phyloP scores from a whole-genome alignment of 345 rosid genomes.

The Ceriops zippeliana region DNA sequence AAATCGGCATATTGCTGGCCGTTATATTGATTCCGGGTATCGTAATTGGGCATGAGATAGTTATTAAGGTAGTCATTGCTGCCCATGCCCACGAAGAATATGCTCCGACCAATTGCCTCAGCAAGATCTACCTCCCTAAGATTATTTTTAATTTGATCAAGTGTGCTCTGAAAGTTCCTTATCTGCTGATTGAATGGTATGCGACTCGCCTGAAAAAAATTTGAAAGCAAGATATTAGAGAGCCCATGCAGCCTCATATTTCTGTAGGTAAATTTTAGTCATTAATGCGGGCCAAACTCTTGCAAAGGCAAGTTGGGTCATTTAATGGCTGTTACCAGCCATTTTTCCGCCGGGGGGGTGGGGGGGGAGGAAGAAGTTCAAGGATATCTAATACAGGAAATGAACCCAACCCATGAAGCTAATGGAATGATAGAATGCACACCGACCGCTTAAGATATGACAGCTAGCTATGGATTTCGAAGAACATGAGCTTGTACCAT shows the following conservation, averaged over 20 bases:
- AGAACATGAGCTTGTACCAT: too few relatives aligned
- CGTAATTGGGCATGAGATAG: slow-evolving; percentile 95
- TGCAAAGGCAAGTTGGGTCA: background rate
- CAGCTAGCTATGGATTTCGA: too few relatives aligned
- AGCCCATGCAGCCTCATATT: too few relatives aligned
- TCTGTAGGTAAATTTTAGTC: background rate
- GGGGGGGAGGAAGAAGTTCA: too few relatives aligned
- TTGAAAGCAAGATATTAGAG: background rate
- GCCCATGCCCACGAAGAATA: slow-evolving; percentile 93
- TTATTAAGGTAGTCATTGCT: slow-evolving; percentile 96
- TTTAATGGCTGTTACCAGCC: too few relatives aligned
- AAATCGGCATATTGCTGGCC: slow-evolving; percentile 68
- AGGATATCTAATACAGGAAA: too few relatives aligned
- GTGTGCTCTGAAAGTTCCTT: slow-evolving; percentile 67
- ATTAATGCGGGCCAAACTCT: background rate
- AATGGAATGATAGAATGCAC: too few relatives aligned
- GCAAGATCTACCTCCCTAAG: slow-evolving; percentile 56
- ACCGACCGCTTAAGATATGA: too few relatives aligned
- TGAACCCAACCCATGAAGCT: too few relatives aligned
- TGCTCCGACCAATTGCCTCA: slow-evolving; percentile 44
- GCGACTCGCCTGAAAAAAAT: slow-evolving; percentile 67
- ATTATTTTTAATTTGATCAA: slow-evolving; percentile 57
- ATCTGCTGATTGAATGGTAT: slow-evolving; percentile 84
- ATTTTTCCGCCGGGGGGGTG: too few relatives aligned
- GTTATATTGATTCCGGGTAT: slow-evolving; percentile 61